Evolutionary conservation across 441 rosid species (phyloP).

Genomic region (Eutrema salsugineum): DNA sequence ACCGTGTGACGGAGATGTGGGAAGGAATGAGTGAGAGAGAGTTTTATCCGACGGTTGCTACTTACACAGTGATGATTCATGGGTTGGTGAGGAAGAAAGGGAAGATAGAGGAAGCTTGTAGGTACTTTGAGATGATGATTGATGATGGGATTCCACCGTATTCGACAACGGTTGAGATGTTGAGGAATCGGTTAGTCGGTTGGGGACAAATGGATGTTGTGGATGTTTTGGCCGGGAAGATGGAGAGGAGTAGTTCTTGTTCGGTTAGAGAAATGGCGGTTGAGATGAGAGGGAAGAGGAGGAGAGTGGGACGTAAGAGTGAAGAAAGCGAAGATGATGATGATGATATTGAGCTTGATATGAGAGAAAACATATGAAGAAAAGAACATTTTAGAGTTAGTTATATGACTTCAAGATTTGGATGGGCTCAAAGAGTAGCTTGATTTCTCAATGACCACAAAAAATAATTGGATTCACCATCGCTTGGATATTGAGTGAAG

Average conservation of each 20-base stretch:
- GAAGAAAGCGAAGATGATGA: conserved; percentile 40
- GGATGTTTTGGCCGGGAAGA: conserved; percentile 70
- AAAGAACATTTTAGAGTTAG: not conserved
- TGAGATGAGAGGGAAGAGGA: conserved; percentile 61
- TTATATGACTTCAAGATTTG: not conserved
- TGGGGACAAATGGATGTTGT: conserved; percentile 55
- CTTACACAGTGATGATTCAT: conserved; percentile 83
- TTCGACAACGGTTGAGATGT: conserved; percentile 62
- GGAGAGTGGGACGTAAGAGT: conserved; percentile 34
- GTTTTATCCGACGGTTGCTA: conserved; percentile 77
- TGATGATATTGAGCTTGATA: conserved; percentile 37
- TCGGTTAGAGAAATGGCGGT: conserved; percentile 60
- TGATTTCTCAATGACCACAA: not conserved
- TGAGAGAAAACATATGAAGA: conserved; percentile 2
- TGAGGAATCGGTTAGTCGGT: conserved; percentile 64
- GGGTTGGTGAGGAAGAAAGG: conserved; percentile 75
- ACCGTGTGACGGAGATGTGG: conserved; percentile 70
- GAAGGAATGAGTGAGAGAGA: conserved; percentile 64
- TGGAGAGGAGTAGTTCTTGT: conserved; percentile 70
- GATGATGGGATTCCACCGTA: conserved; percentile 92
- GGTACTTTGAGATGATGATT: conserved; percentile 88
- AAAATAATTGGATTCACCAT: too few species aligned
- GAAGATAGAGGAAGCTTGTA: conserved; percentile 79
- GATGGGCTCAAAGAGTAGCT: not conserved
- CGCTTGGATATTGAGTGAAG: conserved; percentile 33